Evolutionary conservation across 2,329 filamentous ascomycete species (phyloP), one percentile per base, ranked within the genome.

Genomic region (Xylariaceae sp.): DNA sequence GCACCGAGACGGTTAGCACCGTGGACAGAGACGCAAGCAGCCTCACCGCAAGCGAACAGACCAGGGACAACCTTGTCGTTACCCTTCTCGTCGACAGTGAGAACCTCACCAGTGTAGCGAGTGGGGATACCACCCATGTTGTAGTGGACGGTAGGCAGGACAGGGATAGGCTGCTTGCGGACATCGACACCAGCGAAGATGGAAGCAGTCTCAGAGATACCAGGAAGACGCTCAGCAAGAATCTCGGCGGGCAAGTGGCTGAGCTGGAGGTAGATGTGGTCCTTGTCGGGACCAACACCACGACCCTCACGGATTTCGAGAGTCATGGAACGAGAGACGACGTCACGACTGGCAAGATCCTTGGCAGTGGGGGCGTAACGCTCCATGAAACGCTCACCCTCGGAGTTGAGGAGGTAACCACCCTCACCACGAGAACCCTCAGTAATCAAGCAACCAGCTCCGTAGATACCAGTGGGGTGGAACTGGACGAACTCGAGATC

Each of bases 41-140:
- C 92, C 81, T 97, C 93, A 81, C 93, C 93, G 70, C 92, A 97
- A 70, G 94, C 94, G 74, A 93, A 97, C 65, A 99, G 85, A 76
- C 93, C 93, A 59, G 91, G 92, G 18, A 99, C 94, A 68, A 96
- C 84, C 82, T 96, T 84, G 80, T 97, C 94, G 60, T 96, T 86
- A 67, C 94, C 94, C 63, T 85, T 75, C 73, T 89, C 88, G 69
- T 97, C 91, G 55, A 96, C 81, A 15, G 91, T 95, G 68, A 99
- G 78, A 62, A 97, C 94, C 79, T 99, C 92, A 76, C 94, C 93
- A 64, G 91, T 97, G 83, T 96, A 97, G 73, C 90, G 91, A 68
- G 94, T 97, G 55, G 93, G 93, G 69, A 99, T 97, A 83, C 94
- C 93, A 77, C 93, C 93, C 94, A 97, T 99, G 84, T 97, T 97